Percentiles rank a stretch among this genome's conserved stretches.
These are phyloP conservation scores for Oryza australiensis DNA, from an alignment of 176 grass and related monocot species.

Conservation along the genomic window DNA sequence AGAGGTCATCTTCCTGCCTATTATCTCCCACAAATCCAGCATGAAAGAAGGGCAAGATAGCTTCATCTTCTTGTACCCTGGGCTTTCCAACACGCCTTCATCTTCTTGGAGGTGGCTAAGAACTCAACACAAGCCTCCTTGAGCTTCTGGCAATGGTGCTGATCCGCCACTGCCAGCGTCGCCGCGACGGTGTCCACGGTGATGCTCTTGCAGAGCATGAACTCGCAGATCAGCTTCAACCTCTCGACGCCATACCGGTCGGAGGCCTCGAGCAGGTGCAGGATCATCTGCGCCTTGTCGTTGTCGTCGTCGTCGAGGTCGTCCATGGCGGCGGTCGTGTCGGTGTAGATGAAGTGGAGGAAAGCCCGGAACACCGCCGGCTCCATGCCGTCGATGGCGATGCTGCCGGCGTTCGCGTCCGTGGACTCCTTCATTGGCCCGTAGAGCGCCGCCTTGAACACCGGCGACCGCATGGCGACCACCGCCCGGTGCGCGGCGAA, in stretches of 20 bases:
- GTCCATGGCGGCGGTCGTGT: background rate
- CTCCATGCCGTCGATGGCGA: constrained; percentile 40
- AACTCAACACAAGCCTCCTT: background rate
- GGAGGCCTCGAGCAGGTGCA: constrained; percentile 36
- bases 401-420: background rate
- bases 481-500: constrained; percentile 40
- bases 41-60: background rate
- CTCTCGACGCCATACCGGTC: constrained; percentile 39
- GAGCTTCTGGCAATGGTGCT: background rate
- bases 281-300: background rate
- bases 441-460: constrained; percentile 41
- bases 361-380: constrained; percentile 33
- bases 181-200: background rate
- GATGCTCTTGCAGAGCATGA: constrained; percentile 15
- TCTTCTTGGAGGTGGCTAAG: background rate
- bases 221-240: constrained; percentile 20
- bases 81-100: background rate
- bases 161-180: background rate
- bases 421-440: constrained; percentile 13
- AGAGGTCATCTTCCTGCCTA: background rate
- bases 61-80: background rate
- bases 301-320: background rate
- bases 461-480: constrained; percentile 46
- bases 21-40: background rate
- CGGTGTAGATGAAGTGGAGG: constrained; percentile 39